Conservation (phyloP, 2,329 filamentous ascomycete genomes). For the Scedosporium dehoogii region DNA sequence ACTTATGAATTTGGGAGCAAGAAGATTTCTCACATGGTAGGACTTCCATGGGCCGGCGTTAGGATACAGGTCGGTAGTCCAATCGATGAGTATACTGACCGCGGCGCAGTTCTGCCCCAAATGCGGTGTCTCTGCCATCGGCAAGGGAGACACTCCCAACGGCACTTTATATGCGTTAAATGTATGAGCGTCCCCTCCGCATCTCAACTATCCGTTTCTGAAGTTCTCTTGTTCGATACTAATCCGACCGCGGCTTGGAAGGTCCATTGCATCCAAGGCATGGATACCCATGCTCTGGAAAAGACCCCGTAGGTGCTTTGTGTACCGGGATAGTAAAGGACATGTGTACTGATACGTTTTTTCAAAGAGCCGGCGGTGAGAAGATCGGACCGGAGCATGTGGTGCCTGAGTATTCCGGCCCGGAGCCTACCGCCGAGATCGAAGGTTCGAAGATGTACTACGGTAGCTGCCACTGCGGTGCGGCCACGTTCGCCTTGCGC, state of each 20-base stretch:
- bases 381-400: not conserved
- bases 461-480: conserved; percentile 44
- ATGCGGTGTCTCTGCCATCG: conserved; percentile 36
- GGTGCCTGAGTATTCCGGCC: conserved; percentile 23
- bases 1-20: conserved; percentile 33
- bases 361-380: not conserved
- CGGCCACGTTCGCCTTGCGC: conserved; percentile 31
- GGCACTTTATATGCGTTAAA: not conserved
- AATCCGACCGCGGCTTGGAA: conserved; percentile 12
- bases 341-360: not conserved
- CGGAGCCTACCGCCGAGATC: conserved; percentile 25
- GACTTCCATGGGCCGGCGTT: conserved; percentile 1
- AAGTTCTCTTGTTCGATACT: not conserved
- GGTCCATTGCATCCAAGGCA: conserved; percentile 31
- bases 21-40: conserved; percentile 31
- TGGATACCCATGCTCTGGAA: conserved; percentile 32
- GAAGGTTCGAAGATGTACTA: conserved; percentile 31
- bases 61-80: not conserved
- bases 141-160: conserved; percentile 5
- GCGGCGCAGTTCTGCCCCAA: conserved; percentile 36
- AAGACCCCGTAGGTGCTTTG: conserved; percentile 21
- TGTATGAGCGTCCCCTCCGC: not conserved
- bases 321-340: not conserved
- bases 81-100: not conserved
- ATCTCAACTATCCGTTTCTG: not conserved